These are phyloP conservation scores for Lipomyces yamanashiensis DNA, from an alignment of 805 yeast species.

Conservation along the genomic window DNA sequence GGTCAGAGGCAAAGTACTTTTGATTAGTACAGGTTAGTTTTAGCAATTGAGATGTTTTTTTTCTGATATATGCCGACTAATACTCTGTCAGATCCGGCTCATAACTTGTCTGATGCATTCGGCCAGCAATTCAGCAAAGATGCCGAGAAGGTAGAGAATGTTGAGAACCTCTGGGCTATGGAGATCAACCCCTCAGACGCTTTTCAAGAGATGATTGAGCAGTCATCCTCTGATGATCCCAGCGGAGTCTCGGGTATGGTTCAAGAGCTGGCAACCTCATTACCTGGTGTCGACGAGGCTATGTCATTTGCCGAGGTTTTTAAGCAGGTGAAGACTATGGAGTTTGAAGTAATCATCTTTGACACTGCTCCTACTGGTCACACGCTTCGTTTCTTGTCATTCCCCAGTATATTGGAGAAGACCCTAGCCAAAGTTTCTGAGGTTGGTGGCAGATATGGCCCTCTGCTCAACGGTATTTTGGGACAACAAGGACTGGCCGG, in stretches of 20 bases:
- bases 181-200: constrained; percentile 97
- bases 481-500: constrained; percentile 62
- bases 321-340: constrained; percentile 84
- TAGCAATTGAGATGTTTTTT: background rate
- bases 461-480: constrained; percentile 68
- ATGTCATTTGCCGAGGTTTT: constrained; percentile 96
- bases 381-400: constrained; percentile 89
- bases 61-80: constrained; percentile 41
- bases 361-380: constrained; percentile 99
- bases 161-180: constrained; percentile 90
- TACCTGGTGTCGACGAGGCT: constrained; percentile 99
- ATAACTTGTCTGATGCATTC: constrained; percentile 94
- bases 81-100: constrained; percentile 92
- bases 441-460: constrained; percentile 84
- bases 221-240: constrained; percentile 46
- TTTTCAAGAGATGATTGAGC: constrained; percentile 81
- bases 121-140: constrained; percentile 98
- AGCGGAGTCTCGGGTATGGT: constrained; percentile 63
- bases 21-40: constrained; percentile 53
- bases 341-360: constrained; percentile 87
- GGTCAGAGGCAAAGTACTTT: constrained; percentile 77
- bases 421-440: constrained; percentile 86
- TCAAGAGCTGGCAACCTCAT: constrained; percentile 90
- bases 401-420: constrained; percentile 90
- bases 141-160: constrained; percentile 90